phyloP scores from a whole-genome alignment of 1,139 yeast species.

The Scheffersomyces lignicola region DNA sequence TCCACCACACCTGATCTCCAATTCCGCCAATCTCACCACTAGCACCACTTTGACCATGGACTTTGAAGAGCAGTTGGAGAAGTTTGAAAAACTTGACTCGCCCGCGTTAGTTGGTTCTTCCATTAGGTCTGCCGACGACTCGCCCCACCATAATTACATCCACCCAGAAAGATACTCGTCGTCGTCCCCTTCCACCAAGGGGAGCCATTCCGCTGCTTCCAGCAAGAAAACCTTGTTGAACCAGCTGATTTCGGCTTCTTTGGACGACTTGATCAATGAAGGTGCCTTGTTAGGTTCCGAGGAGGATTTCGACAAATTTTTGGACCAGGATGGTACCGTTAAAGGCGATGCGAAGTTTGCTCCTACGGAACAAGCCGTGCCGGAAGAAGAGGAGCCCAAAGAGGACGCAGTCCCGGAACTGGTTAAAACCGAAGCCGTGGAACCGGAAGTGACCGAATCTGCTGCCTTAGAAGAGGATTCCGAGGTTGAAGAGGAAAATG shows the following conservation, averaged over 20 bases:
- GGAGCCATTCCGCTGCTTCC: constrained; percentile 8
- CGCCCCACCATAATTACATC: constrained; percentile 46
- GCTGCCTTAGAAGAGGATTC: constrained; percentile 16
- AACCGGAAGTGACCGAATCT: constrained; percentile 7
- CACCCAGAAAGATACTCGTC: constrained; percentile 44
- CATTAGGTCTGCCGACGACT: constrained; percentile 52
- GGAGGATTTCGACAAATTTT: constrained; percentile 50
- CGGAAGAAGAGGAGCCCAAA: constrained; percentile 12
- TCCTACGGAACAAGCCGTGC: constrained; percentile 8
- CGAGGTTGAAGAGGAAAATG: constrained; percentile 8
- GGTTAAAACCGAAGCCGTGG: constrained; percentile 7
- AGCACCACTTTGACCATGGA: too few relatives aligned
- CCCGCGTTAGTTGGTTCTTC: constrained; percentile 62
- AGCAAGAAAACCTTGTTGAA: constrained; percentile 14
- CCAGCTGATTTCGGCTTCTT: constrained; percentile 40
- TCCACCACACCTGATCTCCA: too few relatives aligned
- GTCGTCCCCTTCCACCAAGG: constrained; percentile 12
- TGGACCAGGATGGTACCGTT: constrained; percentile 54
- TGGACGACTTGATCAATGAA: constrained; percentile 57
- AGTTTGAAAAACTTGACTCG: constrained; percentile 47
- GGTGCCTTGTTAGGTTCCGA: constrained; percentile 64
- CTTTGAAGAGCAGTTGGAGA: constrained; percentile 55
- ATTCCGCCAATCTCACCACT: too few relatives aligned
- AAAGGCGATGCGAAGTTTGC: constrained; percentile 43
- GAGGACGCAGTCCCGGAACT: too few relatives aligned